phyloP scores from a whole-genome alignment of 768 basidiomycete genomes.

The Collybia sordida region DNA sequence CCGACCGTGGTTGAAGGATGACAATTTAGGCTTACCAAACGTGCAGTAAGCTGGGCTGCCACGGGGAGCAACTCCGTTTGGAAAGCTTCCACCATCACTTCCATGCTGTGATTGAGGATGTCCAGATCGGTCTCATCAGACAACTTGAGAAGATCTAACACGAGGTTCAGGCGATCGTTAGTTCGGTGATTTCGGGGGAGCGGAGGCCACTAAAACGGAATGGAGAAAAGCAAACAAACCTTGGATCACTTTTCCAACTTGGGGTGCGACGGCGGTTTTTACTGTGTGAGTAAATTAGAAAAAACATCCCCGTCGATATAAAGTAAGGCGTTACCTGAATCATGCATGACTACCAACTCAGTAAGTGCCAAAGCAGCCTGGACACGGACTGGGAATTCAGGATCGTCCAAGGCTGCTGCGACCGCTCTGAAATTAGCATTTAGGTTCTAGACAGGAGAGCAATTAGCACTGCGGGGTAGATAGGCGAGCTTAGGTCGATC shows the following conservation, averaged over 20 bases:
- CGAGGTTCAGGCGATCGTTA: background rate
- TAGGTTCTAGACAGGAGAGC: slow-evolving; percentile 45
- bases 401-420: slow-evolving; percentile 69
- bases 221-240: slow-evolving; percentile 38
- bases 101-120: slow-evolving; percentile 79
- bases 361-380: slow-evolving; percentile 81
- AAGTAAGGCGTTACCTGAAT: slow-evolving; percentile 47
- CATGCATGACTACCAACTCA: slow-evolving; percentile 65
- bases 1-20: background rate
- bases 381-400: slow-evolving; percentile 80
- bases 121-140: slow-evolving; percentile 92
- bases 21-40: slow-evolving; percentile 54
- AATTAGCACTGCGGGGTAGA: background rate
- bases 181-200: background rate
- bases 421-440: slow-evolving; percentile 64
- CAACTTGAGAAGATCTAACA: slow-evolving; percentile 77
- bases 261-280: slow-evolving; percentile 64
- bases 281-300: slow-evolving; percentile 40
- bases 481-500: background rate
- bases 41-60: slow-evolving; percentile 73
- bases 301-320: background rate
- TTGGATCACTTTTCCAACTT: slow-evolving; percentile 86
- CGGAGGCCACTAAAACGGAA: background rate
- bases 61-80: slow-evolving; percentile 83
- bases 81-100: slow-evolving; percentile 84